Evolutionary conservation across 805 yeast genomes (phyloP).

Genomic region (Candida railenensis): DNA sequence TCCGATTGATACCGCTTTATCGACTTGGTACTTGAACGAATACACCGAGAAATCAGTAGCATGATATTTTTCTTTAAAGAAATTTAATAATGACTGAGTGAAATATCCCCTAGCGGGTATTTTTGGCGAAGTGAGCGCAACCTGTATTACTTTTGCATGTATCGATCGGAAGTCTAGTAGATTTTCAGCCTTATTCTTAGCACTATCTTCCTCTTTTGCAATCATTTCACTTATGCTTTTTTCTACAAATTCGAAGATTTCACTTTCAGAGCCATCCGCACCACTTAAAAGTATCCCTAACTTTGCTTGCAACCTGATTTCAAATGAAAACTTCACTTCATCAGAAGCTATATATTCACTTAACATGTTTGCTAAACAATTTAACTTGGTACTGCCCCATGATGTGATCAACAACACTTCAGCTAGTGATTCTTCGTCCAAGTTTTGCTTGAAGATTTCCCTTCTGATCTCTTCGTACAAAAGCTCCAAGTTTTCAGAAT

Average conservation of each 20-base stretch:
- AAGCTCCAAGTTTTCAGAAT: background rate
- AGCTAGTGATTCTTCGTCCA: constrained; percentile 22
- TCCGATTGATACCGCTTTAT: constrained; percentile 18
- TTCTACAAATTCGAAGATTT: background rate
- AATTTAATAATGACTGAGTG: constrained; percentile 12
- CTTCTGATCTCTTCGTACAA: constrained; percentile 10
- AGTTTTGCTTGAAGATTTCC: constrained; percentile 17
- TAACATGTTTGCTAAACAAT: constrained; percentile 10
- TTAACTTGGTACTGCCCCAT: constrained; percentile 6
- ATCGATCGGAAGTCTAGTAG: background rate
- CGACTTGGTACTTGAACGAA: constrained; percentile 29
- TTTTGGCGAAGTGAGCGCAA: background rate
- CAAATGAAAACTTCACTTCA: constrained; percentile 20
- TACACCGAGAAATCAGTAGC: constrained; percentile 16
- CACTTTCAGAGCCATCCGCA: background rate
- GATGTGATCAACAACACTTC: constrained; percentile 17
- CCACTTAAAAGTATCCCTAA: constrained; percentile 8
- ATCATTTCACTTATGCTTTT: background rate
- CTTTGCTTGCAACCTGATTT: constrained; percentile 19
- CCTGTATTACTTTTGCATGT: background rate
- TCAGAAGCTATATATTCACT: constrained; percentile 16
- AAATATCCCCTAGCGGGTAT: constrained; percentile 17
- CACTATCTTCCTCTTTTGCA: background rate
- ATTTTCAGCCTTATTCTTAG: background rate
- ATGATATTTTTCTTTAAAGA: constrained; percentile 9